Conservation (phyloP, 306 rosid genomes). For the Casuarina glauca region DNA sequence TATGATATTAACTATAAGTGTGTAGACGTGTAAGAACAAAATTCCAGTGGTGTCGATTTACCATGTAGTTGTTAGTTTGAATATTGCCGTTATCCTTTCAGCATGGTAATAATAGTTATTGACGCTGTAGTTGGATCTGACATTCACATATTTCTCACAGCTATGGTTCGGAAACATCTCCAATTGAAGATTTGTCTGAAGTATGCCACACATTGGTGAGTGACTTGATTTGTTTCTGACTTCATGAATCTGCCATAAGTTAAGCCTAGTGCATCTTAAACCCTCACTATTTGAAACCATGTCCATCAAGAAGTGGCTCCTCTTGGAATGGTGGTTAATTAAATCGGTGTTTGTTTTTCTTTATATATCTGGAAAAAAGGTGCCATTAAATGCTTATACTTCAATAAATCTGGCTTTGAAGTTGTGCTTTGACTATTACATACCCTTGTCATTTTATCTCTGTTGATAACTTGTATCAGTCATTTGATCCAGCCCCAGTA, state of each 20-base stretch:
- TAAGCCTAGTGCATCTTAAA: slow-evolving; percentile 3
- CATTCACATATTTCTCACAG: slow-evolving; percentile 48
- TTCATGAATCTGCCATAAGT: slow-evolving; percentile 5
- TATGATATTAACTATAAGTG: background rate
- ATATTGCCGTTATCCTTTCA: slow-evolving; percentile 19
- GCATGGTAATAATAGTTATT: slow-evolving; percentile 8
- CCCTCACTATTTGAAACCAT: background rate
- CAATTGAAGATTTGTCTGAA: slow-evolving; percentile 78
- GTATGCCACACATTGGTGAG: slow-evolving; percentile 81
- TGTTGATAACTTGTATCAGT: slow-evolving; percentile 14
- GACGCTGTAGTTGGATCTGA: slow-evolving; percentile 28
- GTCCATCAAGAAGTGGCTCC: background rate
- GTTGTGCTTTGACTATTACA: background rate
- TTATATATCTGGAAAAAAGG: background rate
- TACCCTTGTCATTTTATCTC: background rate
- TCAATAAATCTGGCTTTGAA: background rate
- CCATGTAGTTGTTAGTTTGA: slow-evolving; percentile 3
- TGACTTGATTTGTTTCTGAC: slow-evolving; percentile 15
- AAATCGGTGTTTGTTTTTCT: background rate
- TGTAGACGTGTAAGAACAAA: background rate
- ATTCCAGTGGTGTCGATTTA: background rate
- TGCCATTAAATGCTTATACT: background rate
- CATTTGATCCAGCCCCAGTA: slow-evolving; percentile 67
- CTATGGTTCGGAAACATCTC: slow-evolving; percentile 78
- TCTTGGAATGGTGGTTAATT: background rate